Evolutionary conservation across 495 filamentous ascomycete species (phyloP).

Genomic region (Haplographium delicatum): DNA sequence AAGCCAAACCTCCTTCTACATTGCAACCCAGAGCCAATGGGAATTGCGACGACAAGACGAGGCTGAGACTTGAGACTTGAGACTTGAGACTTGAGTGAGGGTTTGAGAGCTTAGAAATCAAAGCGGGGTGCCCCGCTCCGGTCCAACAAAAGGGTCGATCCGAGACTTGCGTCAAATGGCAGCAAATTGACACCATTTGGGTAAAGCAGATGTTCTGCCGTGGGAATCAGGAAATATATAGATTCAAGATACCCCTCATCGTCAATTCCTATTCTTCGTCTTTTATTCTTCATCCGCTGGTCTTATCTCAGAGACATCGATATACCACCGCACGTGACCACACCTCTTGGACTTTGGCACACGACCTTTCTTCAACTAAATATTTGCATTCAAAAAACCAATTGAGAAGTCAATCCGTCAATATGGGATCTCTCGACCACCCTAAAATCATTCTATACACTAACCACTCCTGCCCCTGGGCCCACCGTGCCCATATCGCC

Average conservation of each 20-base stretch:
- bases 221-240: too few relatives aligned
- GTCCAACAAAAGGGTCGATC: neutral
- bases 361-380: neutral
- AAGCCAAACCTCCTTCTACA: too few relatives aligned
- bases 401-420: constrained; percentile 3
- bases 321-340: constrained; percentile 2
- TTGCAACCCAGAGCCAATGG: too few relatives aligned
- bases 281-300: too few relatives aligned
- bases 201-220: neutral
- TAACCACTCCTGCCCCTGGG: constrained; percentile 73
- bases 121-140: neutral
- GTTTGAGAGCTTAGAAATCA: constrained; percentile 14
- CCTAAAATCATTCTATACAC: constrained; percentile 60
- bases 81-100: too few relatives aligned
- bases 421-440: constrained; percentile 28
- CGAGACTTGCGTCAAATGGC: neutral
- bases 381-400: neutral
- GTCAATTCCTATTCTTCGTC: too few relatives aligned
- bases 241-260: too few relatives aligned
- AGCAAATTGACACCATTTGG: neutral
- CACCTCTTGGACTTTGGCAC: neutral
- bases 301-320: too few relatives aligned
- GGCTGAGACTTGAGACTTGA: neutral
- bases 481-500: constrained; percentile 75
- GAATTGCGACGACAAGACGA: too few relatives aligned